These are phyloP conservation scores for Fusarium praegraminearum DNA, from an alignment of 2,329 filamentous ascomycete genomes.

Conservation along the genomic window DNA sequence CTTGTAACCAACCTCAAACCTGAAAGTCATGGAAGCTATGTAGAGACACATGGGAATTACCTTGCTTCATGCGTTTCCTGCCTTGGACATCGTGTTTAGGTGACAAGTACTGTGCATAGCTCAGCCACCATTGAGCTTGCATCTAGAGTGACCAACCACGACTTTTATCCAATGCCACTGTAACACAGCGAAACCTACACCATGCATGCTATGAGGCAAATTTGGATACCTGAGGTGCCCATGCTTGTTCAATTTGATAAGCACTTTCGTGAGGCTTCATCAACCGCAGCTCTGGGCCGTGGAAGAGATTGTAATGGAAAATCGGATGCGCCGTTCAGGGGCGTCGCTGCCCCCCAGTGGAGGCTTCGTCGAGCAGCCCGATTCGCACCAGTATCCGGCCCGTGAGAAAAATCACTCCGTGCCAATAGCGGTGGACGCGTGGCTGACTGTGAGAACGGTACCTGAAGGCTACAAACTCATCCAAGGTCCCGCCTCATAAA, in stretches of 20 bases:
- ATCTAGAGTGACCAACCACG: slow-evolving; percentile 14
- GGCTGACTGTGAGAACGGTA: slow-evolving; percentile 29
- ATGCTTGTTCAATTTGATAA: slow-evolving; percentile 4
- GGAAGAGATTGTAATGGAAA: slow-evolving; percentile 37
- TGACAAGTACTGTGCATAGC: neutral
- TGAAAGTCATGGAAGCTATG: slow-evolving; percentile 4
- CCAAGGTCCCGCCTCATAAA: slow-evolving; percentile 15
- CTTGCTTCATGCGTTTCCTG: slow-evolving; percentile 18
- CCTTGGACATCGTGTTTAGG: slow-evolving; percentile 17
- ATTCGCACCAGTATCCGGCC: slow-evolving; percentile 26
- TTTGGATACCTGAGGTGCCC: slow-evolving; percentile 3
- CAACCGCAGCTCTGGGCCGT: slow-evolving; percentile 10
- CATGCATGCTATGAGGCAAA: slow-evolving; percentile 1
- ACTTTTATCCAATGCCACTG: slow-evolving; percentile 20
- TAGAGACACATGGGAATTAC: slow-evolving; percentile 7
- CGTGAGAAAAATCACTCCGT: slow-evolving; percentile 32
- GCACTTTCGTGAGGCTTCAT: slow-evolving; percentile 13
- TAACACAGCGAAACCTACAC: slow-evolving; percentile 16
- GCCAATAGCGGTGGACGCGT: slow-evolving; percentile 40
- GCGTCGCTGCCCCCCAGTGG: slow-evolving; percentile 34
- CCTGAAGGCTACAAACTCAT: slow-evolving; percentile 17
- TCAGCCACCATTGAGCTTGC: slow-evolving; percentile 7
- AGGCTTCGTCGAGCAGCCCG: slow-evolving; percentile 27
- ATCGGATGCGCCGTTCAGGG: slow-evolving; percentile 49
- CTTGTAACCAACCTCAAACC: slow-evolving; percentile 20